Evolutionary conservation across 2,329 filamentous ascomycete genomes (phyloP), one percentile per base, ranked within the genome.

Genomic region (Chrysosporium queenslandicum): DNA sequence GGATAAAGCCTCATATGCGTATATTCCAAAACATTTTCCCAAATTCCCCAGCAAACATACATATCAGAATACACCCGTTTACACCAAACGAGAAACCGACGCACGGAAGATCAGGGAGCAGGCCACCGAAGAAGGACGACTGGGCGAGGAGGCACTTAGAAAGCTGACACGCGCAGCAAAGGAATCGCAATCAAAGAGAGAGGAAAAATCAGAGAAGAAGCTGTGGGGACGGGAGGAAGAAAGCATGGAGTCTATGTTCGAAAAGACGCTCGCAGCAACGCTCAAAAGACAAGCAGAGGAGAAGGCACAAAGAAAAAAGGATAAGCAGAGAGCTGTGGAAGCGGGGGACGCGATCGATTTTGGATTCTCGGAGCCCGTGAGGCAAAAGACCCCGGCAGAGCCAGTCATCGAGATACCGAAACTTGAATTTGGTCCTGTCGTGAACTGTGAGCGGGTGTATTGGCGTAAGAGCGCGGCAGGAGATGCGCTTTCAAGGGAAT

Each of bases 61-160:
- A 0, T 85, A 80, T 68, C 76, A 76, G 58, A 67, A 75, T 23
- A 83, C 81, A 1, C 71, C 78, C 0, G 77, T 83, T 3, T 82
- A 75, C 56, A 75, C 77, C 1, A 66, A 76, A 36, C 74, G 81
- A 54, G 79, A 83, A 56, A 76, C 71, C 30, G 80, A 84, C 58
- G 75, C 79, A 2, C 71, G 79, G 34, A 75, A 73, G 57, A 78
- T 83, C 43, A 68, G 80, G 34, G 82, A 85, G 61, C 74, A 76
- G 53, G 81, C 81, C 3, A 83, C 80, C 2, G 76, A 83, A 60
- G 82, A 85, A 62, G 81, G 81, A 12, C 75, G 82, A 42, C 65
- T 81, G 55, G 82, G 81, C 6, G 82, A 85, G 63, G 78, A 83
- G 60, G 81, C 81, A 18, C 65, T 85, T 56, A 71, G 81, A 46